Percentiles rank a stretch among this genome's conserved stretches.
phyloP scores from a whole-genome alignment of 163 green algal species.

The Chlorella variabilis region DNA sequence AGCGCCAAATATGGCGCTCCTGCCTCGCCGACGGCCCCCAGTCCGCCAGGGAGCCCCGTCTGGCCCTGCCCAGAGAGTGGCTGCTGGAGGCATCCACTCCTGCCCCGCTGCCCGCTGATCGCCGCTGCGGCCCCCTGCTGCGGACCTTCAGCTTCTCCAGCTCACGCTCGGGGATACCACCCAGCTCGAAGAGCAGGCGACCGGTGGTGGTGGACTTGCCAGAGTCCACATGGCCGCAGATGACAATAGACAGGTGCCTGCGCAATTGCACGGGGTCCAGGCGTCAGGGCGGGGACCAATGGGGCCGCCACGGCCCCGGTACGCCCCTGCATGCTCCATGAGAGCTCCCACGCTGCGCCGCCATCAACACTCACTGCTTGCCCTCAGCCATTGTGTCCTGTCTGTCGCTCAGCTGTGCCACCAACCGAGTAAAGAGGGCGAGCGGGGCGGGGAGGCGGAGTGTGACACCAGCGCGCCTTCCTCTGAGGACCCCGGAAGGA shows the following conservation, averaged over 20 bases:
- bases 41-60: too few relatives aligned
- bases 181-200: slow-evolving; percentile 98
- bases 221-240: slow-evolving; percentile 58
- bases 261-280: neutral
- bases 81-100: neutral
- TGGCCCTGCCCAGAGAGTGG: too few relatives aligned
- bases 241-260: slow-evolving; percentile 40
- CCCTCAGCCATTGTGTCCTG: slow-evolving; percentile 24
- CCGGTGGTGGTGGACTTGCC: slow-evolving; percentile 97
- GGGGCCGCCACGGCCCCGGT: neutral
- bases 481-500: too few relatives aligned
- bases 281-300: neutral
- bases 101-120: too few relatives aligned
- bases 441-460: neutral
- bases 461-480: neutral
- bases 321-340: neutral
- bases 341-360: neutral
- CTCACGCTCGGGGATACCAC: slow-evolving; percentile 99
- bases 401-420: neutral
- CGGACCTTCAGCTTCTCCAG: slow-evolving; percentile 95
- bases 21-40: too few relatives aligned
- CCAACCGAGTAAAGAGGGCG: neutral
- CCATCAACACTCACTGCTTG: neutral
- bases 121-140: neutral
- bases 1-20: too few relatives aligned